Conservation (phyloP, 768 basidiomycete species). For the Pisolithus tinctorius region DNA sequence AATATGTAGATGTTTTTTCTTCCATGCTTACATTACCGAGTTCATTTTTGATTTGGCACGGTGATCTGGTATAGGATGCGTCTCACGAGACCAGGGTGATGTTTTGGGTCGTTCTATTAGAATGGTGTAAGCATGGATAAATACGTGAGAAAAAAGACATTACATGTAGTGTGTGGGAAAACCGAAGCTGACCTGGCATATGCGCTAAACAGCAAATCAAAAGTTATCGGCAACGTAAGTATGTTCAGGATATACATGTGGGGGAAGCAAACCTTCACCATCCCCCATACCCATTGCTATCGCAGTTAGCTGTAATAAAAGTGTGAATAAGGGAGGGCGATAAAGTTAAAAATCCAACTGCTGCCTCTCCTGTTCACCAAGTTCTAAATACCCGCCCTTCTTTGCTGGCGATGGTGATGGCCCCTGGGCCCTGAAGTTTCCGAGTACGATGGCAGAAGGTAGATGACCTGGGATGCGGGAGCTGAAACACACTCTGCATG, state of each 20-base stretch:
- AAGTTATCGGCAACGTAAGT: neutral
- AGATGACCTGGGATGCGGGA: too few relatives aligned
- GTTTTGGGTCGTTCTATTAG: conserved; percentile 60
- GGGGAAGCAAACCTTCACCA: conserved; percentile 42
- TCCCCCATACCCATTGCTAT: conserved; percentile 87
- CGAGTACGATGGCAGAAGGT: too few relatives aligned
- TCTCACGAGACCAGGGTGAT: conserved; percentile 75
- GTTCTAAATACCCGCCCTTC: conserved; percentile 66
- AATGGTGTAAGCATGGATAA: neutral
- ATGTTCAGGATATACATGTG: neutral
- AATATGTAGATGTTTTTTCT: too few relatives aligned
- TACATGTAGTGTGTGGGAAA: neutral
- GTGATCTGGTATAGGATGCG: conserved; percentile 84
- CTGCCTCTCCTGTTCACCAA: conserved; percentile 59
- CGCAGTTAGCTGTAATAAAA: conserved; percentile 42
- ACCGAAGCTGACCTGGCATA: conserved; percentile 53
- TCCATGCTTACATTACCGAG: too few relatives aligned
- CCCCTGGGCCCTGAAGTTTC: too few relatives aligned
- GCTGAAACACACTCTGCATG: too few relatives aligned
- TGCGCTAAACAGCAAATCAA: conserved; percentile 40
- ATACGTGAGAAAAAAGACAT: neutral
- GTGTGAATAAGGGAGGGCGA: conserved; percentile 6
- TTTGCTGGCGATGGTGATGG: too few relatives aligned
- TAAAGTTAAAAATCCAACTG: neutral
- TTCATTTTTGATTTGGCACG: conserved; percentile 58